These are phyloP conservation scores for Globisporangium nunn DNA, from an alignment of 352 stramenopile genomes.

Conservation along the genomic window DNA sequence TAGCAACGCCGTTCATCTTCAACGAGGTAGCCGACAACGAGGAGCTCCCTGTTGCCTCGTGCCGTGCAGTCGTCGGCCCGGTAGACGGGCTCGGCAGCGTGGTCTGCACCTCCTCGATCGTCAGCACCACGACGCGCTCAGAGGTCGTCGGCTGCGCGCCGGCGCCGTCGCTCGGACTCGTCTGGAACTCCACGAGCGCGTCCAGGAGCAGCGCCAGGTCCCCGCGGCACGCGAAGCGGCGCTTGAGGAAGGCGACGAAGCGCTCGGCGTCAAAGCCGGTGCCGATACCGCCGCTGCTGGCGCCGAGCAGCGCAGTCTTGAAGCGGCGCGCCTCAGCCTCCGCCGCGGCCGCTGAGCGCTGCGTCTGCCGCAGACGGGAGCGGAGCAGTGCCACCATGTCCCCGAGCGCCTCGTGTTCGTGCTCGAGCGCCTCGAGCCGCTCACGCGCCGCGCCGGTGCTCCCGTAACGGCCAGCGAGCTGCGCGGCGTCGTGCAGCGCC, in stretches of 20 bases:
- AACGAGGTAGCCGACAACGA: neutral
- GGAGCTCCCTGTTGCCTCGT: neutral
- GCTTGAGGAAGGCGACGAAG: constrained; percentile 24
- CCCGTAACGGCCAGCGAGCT: constrained; percentile 25
- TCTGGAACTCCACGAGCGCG: constrained; percentile 14
- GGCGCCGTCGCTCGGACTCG: constrained; percentile 9
- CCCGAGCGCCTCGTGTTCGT: constrained; percentile 15
- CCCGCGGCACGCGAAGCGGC: constrained; percentile 26
- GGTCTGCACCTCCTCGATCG: constrained; percentile 10
- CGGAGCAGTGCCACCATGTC: constrained; percentile 20
- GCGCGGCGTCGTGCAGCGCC: constrained; percentile 28
- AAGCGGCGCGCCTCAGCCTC: constrained; percentile 14
- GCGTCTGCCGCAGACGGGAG: constrained; percentile 4
- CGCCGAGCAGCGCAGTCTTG: constrained; percentile 8
- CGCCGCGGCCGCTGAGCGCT: constrained; percentile 18
- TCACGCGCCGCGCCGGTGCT: constrained; percentile 21
- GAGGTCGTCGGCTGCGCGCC: neutral
- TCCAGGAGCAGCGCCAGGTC: constrained; percentile 21
- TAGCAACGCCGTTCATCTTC: neutral
- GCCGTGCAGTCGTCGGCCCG: neutral
- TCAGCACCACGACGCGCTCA: constrained; percentile 10
- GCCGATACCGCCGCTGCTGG: neutral
- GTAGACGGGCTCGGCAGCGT: constrained; percentile 4
- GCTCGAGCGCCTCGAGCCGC: constrained; percentile 24
- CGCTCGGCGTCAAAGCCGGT: constrained; percentile 12